Conservation (phyloP, 2,329 filamentous ascomycete genomes). For the Epichloe bromicola region DNA sequence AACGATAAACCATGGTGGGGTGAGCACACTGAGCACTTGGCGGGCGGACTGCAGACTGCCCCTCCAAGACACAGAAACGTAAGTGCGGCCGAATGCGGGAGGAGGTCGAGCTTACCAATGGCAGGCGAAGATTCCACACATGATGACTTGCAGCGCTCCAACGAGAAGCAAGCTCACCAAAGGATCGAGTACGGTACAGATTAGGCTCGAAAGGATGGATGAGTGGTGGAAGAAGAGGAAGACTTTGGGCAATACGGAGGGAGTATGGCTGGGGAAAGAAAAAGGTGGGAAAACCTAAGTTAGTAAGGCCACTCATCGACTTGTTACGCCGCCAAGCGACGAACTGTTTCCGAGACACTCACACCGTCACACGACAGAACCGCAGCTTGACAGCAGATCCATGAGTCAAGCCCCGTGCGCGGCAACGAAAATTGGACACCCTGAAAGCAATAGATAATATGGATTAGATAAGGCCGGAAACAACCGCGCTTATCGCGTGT, state of each 20-base stretch:
- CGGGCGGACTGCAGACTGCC: conserved; percentile 6
- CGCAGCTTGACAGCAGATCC: not conserved
- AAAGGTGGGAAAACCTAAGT: not conserved
- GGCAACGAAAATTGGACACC: conserved; percentile 4
- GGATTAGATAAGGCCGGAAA: not conserved
- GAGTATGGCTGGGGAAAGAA: not conserved
- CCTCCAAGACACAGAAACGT: conserved; percentile 13
- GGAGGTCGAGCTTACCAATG: conserved; percentile 52
- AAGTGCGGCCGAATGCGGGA: conserved; percentile 1
- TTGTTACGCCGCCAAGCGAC: not conserved
- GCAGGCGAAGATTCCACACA: conserved; percentile 97
- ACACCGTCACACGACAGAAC: not conserved
- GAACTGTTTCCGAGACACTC: not conserved
- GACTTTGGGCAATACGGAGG: not conserved
- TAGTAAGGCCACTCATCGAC: not conserved
- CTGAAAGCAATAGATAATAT: not conserved
- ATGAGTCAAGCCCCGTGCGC: conserved; percentile 8
- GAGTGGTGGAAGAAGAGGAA: not conserved
- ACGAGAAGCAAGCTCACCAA: not conserved
- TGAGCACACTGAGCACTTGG: conserved; percentile 6
- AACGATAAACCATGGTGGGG: conserved; percentile 16
- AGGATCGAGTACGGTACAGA: not conserved
- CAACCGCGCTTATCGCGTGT: not conserved
- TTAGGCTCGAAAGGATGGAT: not conserved
- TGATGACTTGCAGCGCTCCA: conserved; percentile 34